Evolutionary conservation across 1,284 basidiomycete species (phyloP), one percentile per base, ranked within the genome.

Genomic region (Schizophyllum amplum): DNA sequence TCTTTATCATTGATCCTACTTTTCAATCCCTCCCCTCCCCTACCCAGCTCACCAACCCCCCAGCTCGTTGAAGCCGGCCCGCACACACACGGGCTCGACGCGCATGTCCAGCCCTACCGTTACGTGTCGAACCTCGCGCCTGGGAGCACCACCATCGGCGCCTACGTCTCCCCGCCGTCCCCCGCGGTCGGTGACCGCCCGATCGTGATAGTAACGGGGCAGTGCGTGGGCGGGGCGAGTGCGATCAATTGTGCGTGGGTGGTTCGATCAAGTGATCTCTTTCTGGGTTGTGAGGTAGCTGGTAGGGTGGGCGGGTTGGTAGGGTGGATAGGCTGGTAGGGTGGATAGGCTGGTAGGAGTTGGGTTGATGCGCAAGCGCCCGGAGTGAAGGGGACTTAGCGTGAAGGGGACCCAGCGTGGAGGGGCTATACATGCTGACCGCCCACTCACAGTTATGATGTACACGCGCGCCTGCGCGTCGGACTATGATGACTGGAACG

Each of bases 211-310:
- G 71, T 72, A 0, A 66, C 69, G 33, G 83, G 78, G 0, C 72
- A 76, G 47, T 77, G 74, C 49, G 63, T 86, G 0, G 84, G 84
- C 7, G 84, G 84, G 0, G 83, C 82, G 0, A 83, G 83, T 1
- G 69, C 71, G 56, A 73, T 86, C 15, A 84, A 86, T 62, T 84
- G 83, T 83, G 57, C 24, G 79, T 61, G 3, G 7, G 7, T 13
- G 3, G 3, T 42, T 42, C 11, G 2, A 42, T 17, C n/a, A n/a
- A n/a, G n/a, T n/a, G n/a, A n/a, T n/a, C n/a, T n/a, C n/a, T n/a
- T n/a, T n/a, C n/a, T n/a, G n/a, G n/a, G n/a, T n/a, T n/a, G n/a
- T n/a, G n/a, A n/a, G n/a, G n/a, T n/a, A n/a, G n/a, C n/a, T n/a
- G n/a, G n/a, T n/a, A n/a, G n/a, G n/a, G n/a, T n/a, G n/a, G n/a